Conservation (phyloP, 192 early-diverging fungal species). For the Rhizoclosmatium globosum region DNA sequence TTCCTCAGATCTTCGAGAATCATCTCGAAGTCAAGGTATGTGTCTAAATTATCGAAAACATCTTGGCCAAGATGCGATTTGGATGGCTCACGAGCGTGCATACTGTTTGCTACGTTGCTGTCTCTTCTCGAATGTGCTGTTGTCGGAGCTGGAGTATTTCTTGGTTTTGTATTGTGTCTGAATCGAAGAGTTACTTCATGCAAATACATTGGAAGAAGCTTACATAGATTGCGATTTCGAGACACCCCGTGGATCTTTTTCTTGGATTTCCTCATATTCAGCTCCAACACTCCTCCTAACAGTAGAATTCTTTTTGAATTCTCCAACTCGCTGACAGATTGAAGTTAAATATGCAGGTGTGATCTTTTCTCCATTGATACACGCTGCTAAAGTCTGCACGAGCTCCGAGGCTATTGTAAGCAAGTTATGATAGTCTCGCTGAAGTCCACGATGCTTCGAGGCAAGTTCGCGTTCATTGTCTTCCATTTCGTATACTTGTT, state of each 20-base stretch:
- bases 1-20: slow-evolving; percentile 40
- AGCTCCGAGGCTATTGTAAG: slow-evolving; percentile 63
- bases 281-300: neutral
- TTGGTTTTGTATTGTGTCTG: neutral
- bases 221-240: neutral
- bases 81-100: neutral
- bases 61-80: neutral
- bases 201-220: neutral
- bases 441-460: slow-evolving; percentile 24
- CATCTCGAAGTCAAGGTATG: slow-evolving; percentile 41
- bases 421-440: slow-evolving; percentile 62
- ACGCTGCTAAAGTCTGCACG: slow-evolving; percentile 56
- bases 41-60: slow-evolving; percentile 20
- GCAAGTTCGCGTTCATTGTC: neutral
- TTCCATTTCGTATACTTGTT: slow-evolving; percentile 14
- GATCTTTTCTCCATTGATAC: slow-evolving; percentile 60
- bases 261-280: neutral
- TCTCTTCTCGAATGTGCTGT: neutral
- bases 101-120: neutral
- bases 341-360: slow-evolving; percentile 55
- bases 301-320: slow-evolving; percentile 43
- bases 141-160: slow-evolving; percentile 10
- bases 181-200: neutral
- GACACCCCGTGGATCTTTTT: neutral
- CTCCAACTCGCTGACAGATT: slow-evolving; percentile 49